phyloP scores from a whole-genome alignment of 306 rosid species.

The Fragaria nilgerrensis region DNA sequence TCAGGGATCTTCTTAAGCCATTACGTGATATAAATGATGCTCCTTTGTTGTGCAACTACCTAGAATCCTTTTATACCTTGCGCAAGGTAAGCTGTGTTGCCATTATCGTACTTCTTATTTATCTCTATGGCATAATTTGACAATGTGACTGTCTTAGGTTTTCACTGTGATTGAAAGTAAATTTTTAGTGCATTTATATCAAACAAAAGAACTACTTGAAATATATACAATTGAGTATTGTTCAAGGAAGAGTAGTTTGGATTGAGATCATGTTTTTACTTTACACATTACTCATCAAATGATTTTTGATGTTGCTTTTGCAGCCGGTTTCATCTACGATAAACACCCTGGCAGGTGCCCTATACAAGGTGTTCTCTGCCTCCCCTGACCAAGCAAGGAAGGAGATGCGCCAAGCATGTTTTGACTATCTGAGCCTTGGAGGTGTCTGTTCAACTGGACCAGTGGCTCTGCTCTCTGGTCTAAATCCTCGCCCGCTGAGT shows the following conservation, averaged over 20 bases:
- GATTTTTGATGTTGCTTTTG: slow-evolving; percentile 12
- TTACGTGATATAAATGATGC: slow-evolving; percentile 36
- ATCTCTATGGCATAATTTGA: not conserved
- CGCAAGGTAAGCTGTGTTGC: slow-evolving; percentile 38
- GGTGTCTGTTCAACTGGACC: slow-evolving; percentile 47
- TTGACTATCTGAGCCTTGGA: slow-evolving; percentile 58
- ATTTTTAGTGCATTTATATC: not conserved
- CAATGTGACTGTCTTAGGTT: not conserved
- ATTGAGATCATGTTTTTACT: not conserved
- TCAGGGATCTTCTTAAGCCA: slow-evolving; percentile 49
- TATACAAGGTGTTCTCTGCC: slow-evolving; percentile 46
- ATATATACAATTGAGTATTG: not conserved
- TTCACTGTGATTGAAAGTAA: not conserved
- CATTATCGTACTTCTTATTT: not conserved
- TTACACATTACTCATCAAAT: not conserved
- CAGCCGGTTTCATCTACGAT: slow-evolving; percentile 63
- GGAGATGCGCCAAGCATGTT: slow-evolving; percentile 57
- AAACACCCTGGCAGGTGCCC: slow-evolving; percentile 59
- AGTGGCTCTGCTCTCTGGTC: slow-evolving; percentile 54
- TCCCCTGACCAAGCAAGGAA: slow-evolving; percentile 44
- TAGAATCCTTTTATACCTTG: slow-evolving; percentile 52
- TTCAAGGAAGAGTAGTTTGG: not conserved
- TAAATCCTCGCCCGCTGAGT: slow-evolving; percentile 54
- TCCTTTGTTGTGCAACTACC: slow-evolving; percentile 41
- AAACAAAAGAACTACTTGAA: not conserved